Evolutionary conservation across 179 eudicot genomes (phyloP).

Genomic region (Gypsophila paniculata): DNA sequence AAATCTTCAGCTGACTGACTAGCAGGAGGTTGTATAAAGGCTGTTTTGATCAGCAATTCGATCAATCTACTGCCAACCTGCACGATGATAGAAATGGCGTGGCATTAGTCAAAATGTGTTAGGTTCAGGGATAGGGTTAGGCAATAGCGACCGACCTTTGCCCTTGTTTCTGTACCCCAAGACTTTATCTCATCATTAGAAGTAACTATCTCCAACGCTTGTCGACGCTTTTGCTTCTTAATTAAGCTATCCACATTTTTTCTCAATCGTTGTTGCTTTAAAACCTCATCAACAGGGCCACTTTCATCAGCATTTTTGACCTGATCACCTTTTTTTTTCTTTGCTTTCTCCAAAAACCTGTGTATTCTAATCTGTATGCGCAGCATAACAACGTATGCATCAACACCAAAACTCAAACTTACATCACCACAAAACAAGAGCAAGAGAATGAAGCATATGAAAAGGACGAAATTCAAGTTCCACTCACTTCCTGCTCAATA

Average conservation of each 20-base stretch:
- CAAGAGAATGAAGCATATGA: background rate
- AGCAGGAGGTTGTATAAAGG: conserved; percentile 73
- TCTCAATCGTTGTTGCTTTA: conserved; percentile 46
- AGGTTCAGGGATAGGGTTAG: background rate
- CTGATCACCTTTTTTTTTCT: conserved; percentile 46
- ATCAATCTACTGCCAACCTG: conserved; percentile 88
- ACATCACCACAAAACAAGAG: conserved; percentile 7
- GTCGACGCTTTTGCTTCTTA: conserved; percentile 71
- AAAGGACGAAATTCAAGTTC: conserved; percentile 11
- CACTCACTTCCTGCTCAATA: conserved; percentile 86
- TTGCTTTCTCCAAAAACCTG: conserved; percentile 59
- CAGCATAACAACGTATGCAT: conserved; percentile 5
- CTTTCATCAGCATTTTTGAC: conserved; percentile 35
- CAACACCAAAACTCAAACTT: conserved; percentile 1
- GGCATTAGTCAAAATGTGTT: conserved; percentile 7
- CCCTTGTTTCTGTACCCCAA: conserved; percentile 74
- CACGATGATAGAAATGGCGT: conserved; percentile 20
- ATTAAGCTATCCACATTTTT: conserved; percentile 59
- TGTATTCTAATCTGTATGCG: conserved; percentile 61
- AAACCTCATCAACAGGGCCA: conserved; percentile 25
- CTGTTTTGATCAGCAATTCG: conserved; percentile 73
- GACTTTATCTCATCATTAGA: conserved; percentile 49
- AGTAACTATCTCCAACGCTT: conserved; percentile 54
- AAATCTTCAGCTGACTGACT: conserved; percentile 52
- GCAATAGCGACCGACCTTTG: conserved; percentile 44